A percentile compares a stretch with the other conserved stretches of the same genome.
Evolutionary conservation across 2,329 filamentous ascomycete species (phyloP).

Genomic region (Chaetomiaceae sp.): DNA sequence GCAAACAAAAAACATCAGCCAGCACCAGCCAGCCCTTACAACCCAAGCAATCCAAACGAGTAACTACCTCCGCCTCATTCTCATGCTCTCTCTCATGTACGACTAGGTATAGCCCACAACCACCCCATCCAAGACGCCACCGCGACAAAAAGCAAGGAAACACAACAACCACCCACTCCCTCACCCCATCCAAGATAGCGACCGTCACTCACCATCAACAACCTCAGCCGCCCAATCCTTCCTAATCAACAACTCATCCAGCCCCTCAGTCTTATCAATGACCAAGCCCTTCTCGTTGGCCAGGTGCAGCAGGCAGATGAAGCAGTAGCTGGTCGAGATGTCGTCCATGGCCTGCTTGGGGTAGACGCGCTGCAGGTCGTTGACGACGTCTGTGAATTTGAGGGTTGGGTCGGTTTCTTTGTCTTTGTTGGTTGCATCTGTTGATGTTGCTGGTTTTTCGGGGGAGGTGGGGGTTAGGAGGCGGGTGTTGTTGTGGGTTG

Average conservation of each 20-base stretch:
- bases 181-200: neutral
- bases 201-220: conserved; percentile 34
- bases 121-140: too few species aligned
- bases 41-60: too few species aligned
- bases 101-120: too few species aligned
- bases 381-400: conserved; percentile 90
- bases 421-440: conserved; percentile 11
- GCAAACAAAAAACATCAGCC: too few species aligned
- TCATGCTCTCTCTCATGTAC: too few species aligned
- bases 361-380: conserved; percentile 79
- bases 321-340: conserved; percentile 89
- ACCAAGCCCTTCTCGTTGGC: conserved; percentile 89
- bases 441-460: conserved; percentile 26
- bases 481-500: conserved; percentile 3
- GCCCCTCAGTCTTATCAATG: conserved; percentile 59
- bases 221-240: conserved; percentile 60
- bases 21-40: too few species aligned
- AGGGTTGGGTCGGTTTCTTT: conserved; percentile 49
- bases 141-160: too few species aligned
- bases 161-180: too few species aligned
- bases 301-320: conserved; percentile 86
- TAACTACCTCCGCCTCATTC: too few species aligned
- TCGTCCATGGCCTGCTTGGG: conserved; percentile 81
- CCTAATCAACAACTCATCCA: conserved; percentile 56
- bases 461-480: conserved; percentile 18